These are phyloP conservation scores for Massariosphaeria phaeospora DNA, from an alignment of 495 filamentous ascomycete species.

Conservation along the genomic window DNA sequence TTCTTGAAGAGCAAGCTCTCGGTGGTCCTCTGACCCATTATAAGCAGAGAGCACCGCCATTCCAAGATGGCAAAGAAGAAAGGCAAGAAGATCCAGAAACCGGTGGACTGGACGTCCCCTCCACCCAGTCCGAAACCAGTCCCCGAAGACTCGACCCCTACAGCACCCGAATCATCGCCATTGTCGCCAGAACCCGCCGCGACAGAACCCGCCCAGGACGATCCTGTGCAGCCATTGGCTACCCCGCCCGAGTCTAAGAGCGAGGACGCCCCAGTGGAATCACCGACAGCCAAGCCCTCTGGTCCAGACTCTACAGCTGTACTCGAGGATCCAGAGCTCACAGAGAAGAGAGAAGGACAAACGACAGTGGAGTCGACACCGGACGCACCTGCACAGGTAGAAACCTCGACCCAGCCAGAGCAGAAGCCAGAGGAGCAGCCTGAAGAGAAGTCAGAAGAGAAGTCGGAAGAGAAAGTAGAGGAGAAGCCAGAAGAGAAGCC, in stretches of 20 bases:
- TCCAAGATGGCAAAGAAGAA: conserved; percentile 24
- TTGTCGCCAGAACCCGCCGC: conserved; percentile 9
- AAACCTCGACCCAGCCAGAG: no score
- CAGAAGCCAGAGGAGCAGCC: no score
- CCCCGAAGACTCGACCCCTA: conserved; percentile 1
- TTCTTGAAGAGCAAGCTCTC: neutral
- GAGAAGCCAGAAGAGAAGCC: neutral
- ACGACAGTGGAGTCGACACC: no score
- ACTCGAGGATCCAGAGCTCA: neutral
- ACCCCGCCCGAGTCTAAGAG: conserved; percentile 4
- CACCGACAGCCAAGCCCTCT: neutral
- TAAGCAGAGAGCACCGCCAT: conserved; percentile 17
- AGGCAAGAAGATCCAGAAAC: conserved; percentile 19
- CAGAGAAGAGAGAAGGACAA: no score
- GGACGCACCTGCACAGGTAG: no score
- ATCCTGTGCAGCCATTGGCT: neutral
- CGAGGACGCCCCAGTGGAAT: neutral
- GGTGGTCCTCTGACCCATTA: conserved; percentile 1
- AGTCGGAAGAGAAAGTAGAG: neutral
- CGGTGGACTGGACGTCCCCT: conserved; percentile 21
- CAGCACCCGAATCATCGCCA: conserved; percentile 3
- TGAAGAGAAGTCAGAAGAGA: neutral
- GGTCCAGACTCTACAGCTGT: conserved; percentile 1
- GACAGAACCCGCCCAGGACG: conserved; percentile 13
- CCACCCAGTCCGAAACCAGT: conserved; percentile 19